phyloP scores from a whole-genome alignment of 2,329 filamentous ascomycete genomes.

The Colletotrichum melonis region DNA sequence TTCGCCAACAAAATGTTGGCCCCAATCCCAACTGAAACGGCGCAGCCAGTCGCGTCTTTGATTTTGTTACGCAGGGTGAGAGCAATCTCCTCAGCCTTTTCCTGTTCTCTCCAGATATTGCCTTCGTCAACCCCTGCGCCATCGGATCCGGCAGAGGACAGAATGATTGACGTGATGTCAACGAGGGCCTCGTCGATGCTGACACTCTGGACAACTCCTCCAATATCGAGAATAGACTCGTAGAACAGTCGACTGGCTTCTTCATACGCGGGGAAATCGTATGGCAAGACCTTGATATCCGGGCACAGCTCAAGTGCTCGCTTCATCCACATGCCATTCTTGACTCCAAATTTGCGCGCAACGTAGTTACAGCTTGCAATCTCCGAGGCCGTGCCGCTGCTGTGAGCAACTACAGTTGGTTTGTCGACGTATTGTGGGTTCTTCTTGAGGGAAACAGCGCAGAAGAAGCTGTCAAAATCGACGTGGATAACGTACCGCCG shows the following conservation, averaged over 20 bases:
- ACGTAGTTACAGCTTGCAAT: conserved; percentile 98
- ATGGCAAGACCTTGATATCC: conserved; percentile 88
- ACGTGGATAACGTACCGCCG: conserved; percentile 92
- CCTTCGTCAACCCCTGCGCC: conserved; percentile 74
- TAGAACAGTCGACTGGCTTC: conserved; percentile 91
- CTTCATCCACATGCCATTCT: conserved; percentile 99
- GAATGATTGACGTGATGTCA: conserved; percentile 80
- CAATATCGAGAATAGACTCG: conserved; percentile 80
- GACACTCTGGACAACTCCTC: conserved; percentile 91
- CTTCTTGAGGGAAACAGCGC: conserved; percentile 85
- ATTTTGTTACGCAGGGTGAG: conserved; percentile 74
- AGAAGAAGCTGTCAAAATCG: conserved; percentile 99
- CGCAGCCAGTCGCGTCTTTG: conserved; percentile 81
- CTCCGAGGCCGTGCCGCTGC: conserved; percentile 86
- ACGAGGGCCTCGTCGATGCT: conserved; percentile 96
- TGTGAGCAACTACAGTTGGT: conserved; percentile 90
- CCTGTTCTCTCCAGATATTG: conserved; percentile 81
- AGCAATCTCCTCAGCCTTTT: conserved; percentile 80
- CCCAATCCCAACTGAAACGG: conserved; percentile 93
- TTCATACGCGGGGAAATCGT: conserved; percentile 96
- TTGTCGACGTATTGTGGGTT: conserved; percentile 81
- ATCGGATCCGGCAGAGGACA: conserved; percentile 73
- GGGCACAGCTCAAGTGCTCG: conserved; percentile 85
- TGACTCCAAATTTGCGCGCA: conserved; percentile 86
- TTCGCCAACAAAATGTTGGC: conserved; percentile 92